Evolutionary conservation across 2,329 filamentous ascomycete genomes (phyloP), one percentile per base, ranked within the genome.

Genomic region (Phoma sp.): DNA sequence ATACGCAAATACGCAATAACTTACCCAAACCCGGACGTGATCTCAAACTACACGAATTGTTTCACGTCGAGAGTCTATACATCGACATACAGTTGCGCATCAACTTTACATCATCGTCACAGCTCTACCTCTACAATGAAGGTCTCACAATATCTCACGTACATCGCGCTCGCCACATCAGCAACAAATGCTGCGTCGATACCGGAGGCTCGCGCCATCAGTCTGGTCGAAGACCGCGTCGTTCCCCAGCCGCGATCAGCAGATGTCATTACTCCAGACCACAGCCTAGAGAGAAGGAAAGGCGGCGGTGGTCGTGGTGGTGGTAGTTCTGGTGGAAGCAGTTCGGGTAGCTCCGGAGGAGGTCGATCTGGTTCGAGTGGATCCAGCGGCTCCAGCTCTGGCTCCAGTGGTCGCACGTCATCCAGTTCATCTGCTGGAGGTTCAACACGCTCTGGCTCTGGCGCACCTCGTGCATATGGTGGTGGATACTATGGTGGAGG

Each of bases 401-500:
- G 63, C 11, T 52, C 60, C 25, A 52, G 59, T 47, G 55, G 62
- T 18, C 58, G 67, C n/a, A 62, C 69, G 7, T 58, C 54, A 10
- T 7, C 57, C 9, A 64, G 58, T 33, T 75, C 74, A 14, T 71
- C 68, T 13, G 36, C 60, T 4, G 76, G 77, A 39, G 75, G 77
- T 27, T 33, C 65, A 7, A 87, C 87, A 3, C 79, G 74, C 4
- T 74, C 78, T 6, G 87, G 88, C 54, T 83, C 81, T 46, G 87
- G 88, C 13, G 75, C 82, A 1, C 64, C 77, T 13, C 85, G 84
- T 3, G 57, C 67, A 0, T 91, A 82, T 65, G 87, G 85, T 39
- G 86, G 87, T 7, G 65, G 69, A 46, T 89, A 82, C 72, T 92
- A 91, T 67, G 82, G 83, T 33, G 90, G 90, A 43, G 73, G 73